Evolutionary conservation across 1,284 basidiomycete genomes (phyloP), one percentile per base, ranked within the genome.

Genomic region (Coniferiporia sulphurascens): DNA sequence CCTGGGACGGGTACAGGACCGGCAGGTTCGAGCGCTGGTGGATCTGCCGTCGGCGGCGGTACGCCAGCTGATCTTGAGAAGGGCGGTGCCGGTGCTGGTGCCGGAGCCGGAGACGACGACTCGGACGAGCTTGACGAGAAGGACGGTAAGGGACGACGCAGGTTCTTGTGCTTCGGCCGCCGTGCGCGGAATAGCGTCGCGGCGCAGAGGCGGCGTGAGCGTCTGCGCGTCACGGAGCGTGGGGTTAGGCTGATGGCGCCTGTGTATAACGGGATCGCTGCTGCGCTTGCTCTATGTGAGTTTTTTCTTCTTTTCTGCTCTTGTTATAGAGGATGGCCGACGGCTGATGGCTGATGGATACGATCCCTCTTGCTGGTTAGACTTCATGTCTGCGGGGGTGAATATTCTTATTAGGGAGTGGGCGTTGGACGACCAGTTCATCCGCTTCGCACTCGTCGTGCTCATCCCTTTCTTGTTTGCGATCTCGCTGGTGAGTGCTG

Each of bases 261-360:
- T 0, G 70, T 93, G 55, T 90, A 92, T 66, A 83, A 81, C 52
- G 92, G 92, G 21, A 67, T 92, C 8, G 87, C 86, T 38, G 81
- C 79, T 64, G 89, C 77, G 17, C 70, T 85, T 63, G 82, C 79
- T n/a, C 68, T 82, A 56, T 89, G 90, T 86, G 69, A 71, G 79
- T 73, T 6, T 4, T 13, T 52, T 35, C 56, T 56, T 27, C 48
- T 34, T 56, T 49, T 53, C n/a, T n/a, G n/a, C n/a, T n/a, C n/a
- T n/a, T n/a, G n/a, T n/a, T n/a, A n/a, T n/a, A n/a, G n/a, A n/a
- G n/a, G n/a, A n/a, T n/a, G n/a, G 2, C 44, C 46, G 9, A 59
- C n/a, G 51, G 1, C 17, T 41, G 36, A 46, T 13, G 15, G 36
- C 65, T n/a, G n/a, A 5, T 56, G 56, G 56, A 21, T 17, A 34